Evolutionary conservation across 2,329 filamentous ascomycete genomes (phyloP), one percentile per base, ranked within the genome.

Genomic region (Phialophora tarda): DNA sequence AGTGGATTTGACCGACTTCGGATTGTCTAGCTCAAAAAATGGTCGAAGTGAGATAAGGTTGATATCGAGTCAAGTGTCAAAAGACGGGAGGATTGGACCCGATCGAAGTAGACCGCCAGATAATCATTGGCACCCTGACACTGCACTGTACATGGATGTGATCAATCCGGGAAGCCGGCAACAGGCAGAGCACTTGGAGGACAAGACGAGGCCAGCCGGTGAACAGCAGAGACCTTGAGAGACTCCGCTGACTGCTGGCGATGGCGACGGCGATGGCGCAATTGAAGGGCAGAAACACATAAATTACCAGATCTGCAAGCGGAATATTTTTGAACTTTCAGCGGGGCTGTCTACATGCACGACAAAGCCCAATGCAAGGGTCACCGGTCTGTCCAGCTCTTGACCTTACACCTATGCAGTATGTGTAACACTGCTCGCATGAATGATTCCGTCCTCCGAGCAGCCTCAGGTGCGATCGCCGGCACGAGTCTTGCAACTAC

Each of bases 41-140:
- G 59, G 47, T 41, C 56, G 44, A 65, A 28, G 62, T 62, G 59
- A 64, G 65, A 68, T 68, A 68, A 65, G 65, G 62, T 68, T 68
- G 53, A 28, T 64, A 50, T 53, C 32, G 32, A 57, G 44, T 28
- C 24, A 38, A 34, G 21, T 7, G 28, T 12, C 28, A 41, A 17
- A 38, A 23, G 30, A 12, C 6, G 23, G 59, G 38, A 50, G 44
- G 47, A 61, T 61, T 54, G 59, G 59, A 30, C 34, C 34, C 47
- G 26, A 30, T 55, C 12, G 17, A 41, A 14, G 34, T 30, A 41
- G 48, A 24, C 59, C 59, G 59, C 59, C 23, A 61, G 59, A 61
- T 53, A 61, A 23, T 28, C 30, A 51, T 32, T 51, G 32, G 47
- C 47, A 61, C 47, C 23, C 28, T 34, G 47, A 26, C 48, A 51